Base-by-base conservation (phyloP, 2,329 filamentous ascomycete species). In the Teratosphaeria nubilosa region DNA sequence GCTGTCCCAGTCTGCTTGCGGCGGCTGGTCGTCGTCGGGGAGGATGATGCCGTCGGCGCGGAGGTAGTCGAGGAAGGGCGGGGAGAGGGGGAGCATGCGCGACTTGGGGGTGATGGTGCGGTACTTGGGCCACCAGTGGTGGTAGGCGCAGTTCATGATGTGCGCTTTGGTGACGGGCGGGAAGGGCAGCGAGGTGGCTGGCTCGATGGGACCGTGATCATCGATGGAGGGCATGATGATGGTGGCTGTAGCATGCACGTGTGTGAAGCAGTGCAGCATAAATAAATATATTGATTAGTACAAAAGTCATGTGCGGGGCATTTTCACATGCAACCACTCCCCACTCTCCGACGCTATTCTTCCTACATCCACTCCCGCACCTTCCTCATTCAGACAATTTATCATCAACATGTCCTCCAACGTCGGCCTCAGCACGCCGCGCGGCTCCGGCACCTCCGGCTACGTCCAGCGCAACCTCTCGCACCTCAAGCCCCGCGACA, bases 381-480 rank as follows among this genome's bases (percentile, higher is more conserved):
- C 41, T 48, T 48, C 41, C 41, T 20, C 53, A 41, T 14, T 24
- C 41, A 22, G 6, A 48, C 41, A 48, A 10, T 10, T 5, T 24
- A 57, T 11, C 10, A 14, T n/a, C 34, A 41, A n/a, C 51, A 97
- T 97, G 94, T 94, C 91, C 60, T 91, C 94, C 65, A 99, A 99
- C 77, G 94, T 99, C 70, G 95, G 94, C 59, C 90, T 99, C 68
- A 86, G 87, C 58, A 99, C 94, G 4, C 94, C 94, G 2, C 87
- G 94, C 69, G 94, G 94, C 65, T 95, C 89, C 71, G 94, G 94
- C 53, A 99, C 94, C 58, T 97, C 92, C 0, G 94, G 94, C 71
- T 97, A 97, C 73, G 92, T 99, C 58, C 92, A 97, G 76, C 90
- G 91, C 74, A 99, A 97, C 77, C 84, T 91, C 37, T 94, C 94